Evolutionary conservation across 768 basidiomycete species (phyloP).

Genomic region (Astraeus odoratus): DNA sequence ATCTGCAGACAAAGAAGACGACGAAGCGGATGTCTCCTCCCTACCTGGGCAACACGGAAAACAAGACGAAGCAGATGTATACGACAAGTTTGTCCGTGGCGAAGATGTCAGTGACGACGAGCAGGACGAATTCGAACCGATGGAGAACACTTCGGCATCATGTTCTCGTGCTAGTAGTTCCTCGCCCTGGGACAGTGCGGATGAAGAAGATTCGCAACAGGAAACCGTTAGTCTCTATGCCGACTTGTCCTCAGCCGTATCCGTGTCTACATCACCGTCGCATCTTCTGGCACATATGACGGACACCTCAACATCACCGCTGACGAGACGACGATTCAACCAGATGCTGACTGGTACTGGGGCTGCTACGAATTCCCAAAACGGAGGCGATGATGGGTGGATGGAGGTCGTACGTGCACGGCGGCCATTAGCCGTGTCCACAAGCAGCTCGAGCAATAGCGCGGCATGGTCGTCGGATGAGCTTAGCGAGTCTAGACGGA

Average conservation of each 20-base stretch:
- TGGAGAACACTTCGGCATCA: constrained; percentile 10
- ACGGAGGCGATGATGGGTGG: constrained; percentile 21
- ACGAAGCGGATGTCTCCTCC: constrained; percentile 1
- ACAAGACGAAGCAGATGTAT: constrained; percentile 35
- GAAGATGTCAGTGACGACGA: constrained; percentile 48
- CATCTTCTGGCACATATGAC: constrained; percentile 52
- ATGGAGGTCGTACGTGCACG: constrained; percentile 24
- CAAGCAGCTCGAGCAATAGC: constrained; percentile 5
- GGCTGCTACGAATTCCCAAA: constrained; percentile 6
- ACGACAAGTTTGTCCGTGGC: constrained; percentile 54
- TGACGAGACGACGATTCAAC: constrained; percentile 43
- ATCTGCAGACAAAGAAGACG: constrained; percentile 5
- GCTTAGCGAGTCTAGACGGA: constrained; percentile 23
- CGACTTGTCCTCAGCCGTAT: constrained; percentile 40
- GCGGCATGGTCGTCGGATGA: constrained; percentile 20
- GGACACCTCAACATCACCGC: constrained; percentile 34
- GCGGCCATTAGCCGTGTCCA: constrained; percentile 5
- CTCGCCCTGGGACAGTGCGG: constrained; percentile 21
- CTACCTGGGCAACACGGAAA: constrained; percentile 8
- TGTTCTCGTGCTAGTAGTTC: constrained; percentile 15
- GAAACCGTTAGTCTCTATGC: constrained; percentile 47
- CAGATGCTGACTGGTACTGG: constrained; percentile 24
- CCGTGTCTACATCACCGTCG: constrained; percentile 31
- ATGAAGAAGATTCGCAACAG: constrained; percentile 28
- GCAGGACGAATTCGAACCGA: constrained; percentile 32